Evolutionary conservation across 768 basidiomycete genomes (phyloP), one percentile per base, ranked within the genome.

Genomic region (Candolleomyces efflorescens): DNA sequence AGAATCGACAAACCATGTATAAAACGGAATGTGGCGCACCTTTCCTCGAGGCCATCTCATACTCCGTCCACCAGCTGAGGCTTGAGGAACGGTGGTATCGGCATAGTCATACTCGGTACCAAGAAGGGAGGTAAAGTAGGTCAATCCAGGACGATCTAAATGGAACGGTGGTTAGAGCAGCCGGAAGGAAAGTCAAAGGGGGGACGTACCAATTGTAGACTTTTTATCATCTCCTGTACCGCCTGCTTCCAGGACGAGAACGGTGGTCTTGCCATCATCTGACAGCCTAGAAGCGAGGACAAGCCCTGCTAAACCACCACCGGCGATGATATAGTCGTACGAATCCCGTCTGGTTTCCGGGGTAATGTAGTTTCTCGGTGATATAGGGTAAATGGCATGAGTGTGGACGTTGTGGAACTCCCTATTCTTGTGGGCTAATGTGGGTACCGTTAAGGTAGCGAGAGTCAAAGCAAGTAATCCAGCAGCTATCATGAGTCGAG

Each of bases 1-100:
- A 22, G 36, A 15, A 55, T 27, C 17, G 39, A 15, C 43, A 26
- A 20, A 53, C 20, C 9, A 26, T 24, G 23, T 13, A 37, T 49
- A 32, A 5, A 20, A n/a, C 9, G 15, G n/a, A 39, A 7, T 13
- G 18, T 7, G 11, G 49, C 49, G 27, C 50, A 84, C 81, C 68
- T 83, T 85, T 32, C 88, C 89, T 36, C 83, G 76, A 4, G 86
- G 82, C 82, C 86, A 87, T 3, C 72, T 56, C 43, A 85, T 59
- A 0, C 61, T 64, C 24, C 83, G 75, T 55, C 76, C 75, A 36
- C 66, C 69, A 20, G 77, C 73, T 58, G 75, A 71, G 0, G 73
- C 50, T 65, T 87, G 85, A 0, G 78, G 66, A 5, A 73, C 71
- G 13, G 82, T 82, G 44, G 68, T 68, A 71, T 81, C 84, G 17